phyloP scores from a whole-genome alignment of 305 asterid genomes.

The Vinca major region DNA sequence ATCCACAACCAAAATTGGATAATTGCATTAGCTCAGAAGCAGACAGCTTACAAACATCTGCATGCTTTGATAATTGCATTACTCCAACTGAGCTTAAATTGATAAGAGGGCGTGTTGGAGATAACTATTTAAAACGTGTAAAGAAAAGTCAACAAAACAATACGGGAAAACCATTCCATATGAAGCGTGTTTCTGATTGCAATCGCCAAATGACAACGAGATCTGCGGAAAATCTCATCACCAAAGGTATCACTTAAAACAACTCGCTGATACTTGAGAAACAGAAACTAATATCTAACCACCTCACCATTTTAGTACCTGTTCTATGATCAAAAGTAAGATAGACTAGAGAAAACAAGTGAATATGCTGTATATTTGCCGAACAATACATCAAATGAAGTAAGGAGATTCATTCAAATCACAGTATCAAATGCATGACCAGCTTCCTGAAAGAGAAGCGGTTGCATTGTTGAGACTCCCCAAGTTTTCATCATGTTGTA shows the following conservation, averaged over 20 bases:
- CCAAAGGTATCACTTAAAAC: neutral
- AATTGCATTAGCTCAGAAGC: neutral
- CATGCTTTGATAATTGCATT: neutral
- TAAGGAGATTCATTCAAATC: constrained; percentile 1
- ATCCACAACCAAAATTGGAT: too few species aligned
- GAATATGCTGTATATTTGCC: neutral
- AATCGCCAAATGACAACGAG: neutral
- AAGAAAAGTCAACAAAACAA: neutral
- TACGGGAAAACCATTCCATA: neutral
- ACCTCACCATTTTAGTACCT: neutral
- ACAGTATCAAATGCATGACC: neutral
- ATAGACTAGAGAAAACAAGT: neutral
- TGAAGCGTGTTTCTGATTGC: neutral
- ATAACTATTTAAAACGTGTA: neutral
- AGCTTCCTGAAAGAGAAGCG: neutral
- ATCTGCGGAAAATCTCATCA: neutral
- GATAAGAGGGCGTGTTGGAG: neutral
- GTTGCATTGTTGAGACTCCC: neutral
- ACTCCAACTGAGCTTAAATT: neutral
- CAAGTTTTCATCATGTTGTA: neutral
- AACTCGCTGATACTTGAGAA: neutral
- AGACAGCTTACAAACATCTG: neutral
- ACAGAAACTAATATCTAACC: neutral
- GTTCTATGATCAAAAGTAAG: neutral
- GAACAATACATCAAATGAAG: neutral